Percentiles rank a stretch among this genome's conserved stretches.
Conservation (phyloP, 2,329 filamentous ascomycete genomes). For the Aspergillus terreus region DNA sequence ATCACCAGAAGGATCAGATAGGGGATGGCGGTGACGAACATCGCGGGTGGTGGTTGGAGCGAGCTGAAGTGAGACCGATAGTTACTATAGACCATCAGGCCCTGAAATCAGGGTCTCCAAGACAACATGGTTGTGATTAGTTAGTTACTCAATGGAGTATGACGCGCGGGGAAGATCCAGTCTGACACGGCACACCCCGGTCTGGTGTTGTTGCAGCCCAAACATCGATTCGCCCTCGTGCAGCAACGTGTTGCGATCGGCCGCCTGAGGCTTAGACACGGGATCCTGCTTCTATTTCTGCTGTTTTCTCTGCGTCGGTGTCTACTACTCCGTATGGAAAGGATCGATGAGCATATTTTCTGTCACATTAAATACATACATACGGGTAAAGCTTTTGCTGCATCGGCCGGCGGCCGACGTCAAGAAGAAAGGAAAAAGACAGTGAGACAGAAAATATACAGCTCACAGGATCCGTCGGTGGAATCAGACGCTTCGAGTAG, state of each 20-base stretch:
- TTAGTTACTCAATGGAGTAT: background rate
- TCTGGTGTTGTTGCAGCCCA: background rate
- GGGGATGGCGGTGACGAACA: background rate
- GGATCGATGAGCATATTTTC: slow-evolving; percentile 8
- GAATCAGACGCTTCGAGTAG: slow-evolving; percentile 14
- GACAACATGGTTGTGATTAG: too few species aligned
- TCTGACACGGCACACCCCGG: background rate
- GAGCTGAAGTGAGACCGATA: background rate
- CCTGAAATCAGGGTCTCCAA: too few species aligned
- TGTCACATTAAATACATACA: slow-evolving; percentile 26
- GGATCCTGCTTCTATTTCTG: background rate
- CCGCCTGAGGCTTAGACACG: background rate
- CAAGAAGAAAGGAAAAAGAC: slow-evolving; percentile 8
- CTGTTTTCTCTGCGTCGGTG: too few species aligned
- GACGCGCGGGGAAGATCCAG: background rate
- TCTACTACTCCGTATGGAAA: background rate
- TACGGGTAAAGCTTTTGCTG: slow-evolving; percentile 13
- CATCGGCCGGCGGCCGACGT: slow-evolving; percentile 3
- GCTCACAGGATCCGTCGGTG: slow-evolving; percentile 8
- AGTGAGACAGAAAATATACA: slow-evolving; percentile 12
- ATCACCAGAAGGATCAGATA: background rate
- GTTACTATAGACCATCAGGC: too few species aligned
- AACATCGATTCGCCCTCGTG: too few species aligned
- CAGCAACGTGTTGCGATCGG: too few species aligned
- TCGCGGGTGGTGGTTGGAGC: background rate